Evolutionary conservation across 2,329 filamentous ascomycete genomes (phyloP).

Genomic region (Fusarium sp.): DNA sequence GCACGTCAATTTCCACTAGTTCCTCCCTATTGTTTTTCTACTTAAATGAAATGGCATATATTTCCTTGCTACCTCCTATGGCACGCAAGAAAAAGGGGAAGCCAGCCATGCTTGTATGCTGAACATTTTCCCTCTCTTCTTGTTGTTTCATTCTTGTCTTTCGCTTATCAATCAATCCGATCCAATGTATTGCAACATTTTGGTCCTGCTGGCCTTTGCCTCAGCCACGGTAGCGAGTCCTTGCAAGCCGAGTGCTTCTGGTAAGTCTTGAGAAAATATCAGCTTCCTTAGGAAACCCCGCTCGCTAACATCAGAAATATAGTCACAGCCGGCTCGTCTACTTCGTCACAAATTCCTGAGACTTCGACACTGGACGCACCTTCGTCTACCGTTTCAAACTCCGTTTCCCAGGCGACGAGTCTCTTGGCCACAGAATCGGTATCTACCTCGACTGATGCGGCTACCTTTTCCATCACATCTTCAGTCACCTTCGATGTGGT

Average conservation of each 20-base stretch:
- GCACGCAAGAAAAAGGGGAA: background rate
- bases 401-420: background rate
- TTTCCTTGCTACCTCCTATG: background rate
- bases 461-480: background rate
- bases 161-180: background rate
- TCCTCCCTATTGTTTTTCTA: background rate
- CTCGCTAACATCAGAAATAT: background rate
- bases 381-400: background rate
- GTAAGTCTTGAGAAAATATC: background rate
- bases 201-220: background rate
- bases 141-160: background rate
- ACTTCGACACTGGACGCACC: background rate
- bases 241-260: background rate
- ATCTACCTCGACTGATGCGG: background rate
- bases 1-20: background rate
- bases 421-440: background rate
- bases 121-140: background rate
- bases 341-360: background rate
- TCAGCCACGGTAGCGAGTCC: background rate
- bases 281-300: too few relatives aligned
- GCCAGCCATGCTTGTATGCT: rapidly evolving
- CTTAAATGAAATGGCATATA: background rate
- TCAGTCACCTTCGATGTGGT: background rate
- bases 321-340: background rate
- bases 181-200: background rate